A percentile compares a stretch with the other conserved stretches of the same genome.
Evolutionary conservation across 2,329 filamentous ascomycete species (phyloP).

Genomic region (Aureobasidium subglaciale): DNA sequence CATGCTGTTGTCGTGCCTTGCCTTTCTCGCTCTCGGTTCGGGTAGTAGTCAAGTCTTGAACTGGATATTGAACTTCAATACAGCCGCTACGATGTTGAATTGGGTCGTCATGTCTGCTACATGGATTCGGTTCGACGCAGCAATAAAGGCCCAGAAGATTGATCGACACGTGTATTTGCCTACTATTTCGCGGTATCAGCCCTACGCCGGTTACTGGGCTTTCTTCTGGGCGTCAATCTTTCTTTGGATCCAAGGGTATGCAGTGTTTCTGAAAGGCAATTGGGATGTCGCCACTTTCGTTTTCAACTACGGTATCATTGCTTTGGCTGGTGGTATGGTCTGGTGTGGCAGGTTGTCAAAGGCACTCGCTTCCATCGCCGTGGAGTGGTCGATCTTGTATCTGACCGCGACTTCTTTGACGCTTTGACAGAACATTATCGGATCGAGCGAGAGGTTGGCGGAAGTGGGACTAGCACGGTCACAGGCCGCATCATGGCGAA

Average conservation of each 20-base stretch:
- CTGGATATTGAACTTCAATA: slow-evolving; percentile 48
- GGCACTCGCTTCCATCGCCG: slow-evolving; percentile 50
- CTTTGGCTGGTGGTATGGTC: not conserved
- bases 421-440: slow-evolving; percentile 2
- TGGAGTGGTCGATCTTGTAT: slow-evolving; percentile 47
- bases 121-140: slow-evolving; percentile 48
- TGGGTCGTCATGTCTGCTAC: slow-evolving; percentile 52
- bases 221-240: not conserved
- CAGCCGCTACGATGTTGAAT: slow-evolving; percentile 53
- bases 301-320: slow-evolving; percentile 45
- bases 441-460: not conserved
- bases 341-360: slow-evolving; percentile 57
- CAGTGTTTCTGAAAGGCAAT: slow-evolving; percentile 34
- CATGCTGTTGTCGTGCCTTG: slow-evolving; percentile 31
- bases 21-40: slow-evolving; percentile 28
- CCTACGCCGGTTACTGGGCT: slow-evolving; percentile 34
- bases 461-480: not conserved
- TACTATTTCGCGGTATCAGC: not conserved
- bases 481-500: not conserved
- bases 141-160: slow-evolving; percentile 41
- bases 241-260: slow-evolving; percentile 50
- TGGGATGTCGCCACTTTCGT: slow-evolving; percentile 38
- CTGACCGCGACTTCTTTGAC: not conserved
- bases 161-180: slow-evolving; percentile 37
- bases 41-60: slow-evolving; percentile 26